These are phyloP conservation scores for Pseudognaphalium luteoalbum DNA, from an alignment of 129 eudicot species.

Conservation along the genomic window DNA sequence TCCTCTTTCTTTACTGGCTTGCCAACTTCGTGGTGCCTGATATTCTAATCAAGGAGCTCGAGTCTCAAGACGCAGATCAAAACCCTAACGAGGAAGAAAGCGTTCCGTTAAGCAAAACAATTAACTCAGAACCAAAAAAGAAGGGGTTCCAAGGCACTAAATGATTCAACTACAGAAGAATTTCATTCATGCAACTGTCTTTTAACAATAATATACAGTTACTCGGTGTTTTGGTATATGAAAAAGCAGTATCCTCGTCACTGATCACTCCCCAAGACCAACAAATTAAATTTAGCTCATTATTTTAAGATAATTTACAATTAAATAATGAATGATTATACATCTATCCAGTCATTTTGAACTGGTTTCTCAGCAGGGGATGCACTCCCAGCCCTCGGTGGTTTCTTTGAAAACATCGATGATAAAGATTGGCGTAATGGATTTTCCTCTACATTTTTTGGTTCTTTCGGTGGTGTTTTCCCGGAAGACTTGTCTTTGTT, in stretches of 20 bases:
- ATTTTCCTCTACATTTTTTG: slow-evolving; percentile 54
- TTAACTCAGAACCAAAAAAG: slow-evolving; percentile 8
- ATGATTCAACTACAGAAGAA: neutral
- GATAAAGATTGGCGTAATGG: slow-evolving; percentile 60
- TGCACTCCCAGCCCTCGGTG: slow-evolving; percentile 69
- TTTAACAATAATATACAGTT: slow-evolving; percentile 30
- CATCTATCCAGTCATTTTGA: slow-evolving; percentile 68
- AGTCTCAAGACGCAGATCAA: slow-evolving; percentile 31
- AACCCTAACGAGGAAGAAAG: slow-evolving; percentile 32
- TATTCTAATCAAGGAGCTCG: slow-evolving; percentile 51
- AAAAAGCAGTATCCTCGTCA: slow-evolving; percentile 8
- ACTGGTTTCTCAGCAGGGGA: slow-evolving; percentile 68
- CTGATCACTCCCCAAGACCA: slow-evolving; percentile 13
- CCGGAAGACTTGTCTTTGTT: slow-evolving; percentile 51
- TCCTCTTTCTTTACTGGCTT: slow-evolving; percentile 60
- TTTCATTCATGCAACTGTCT: slow-evolving; percentile 24
- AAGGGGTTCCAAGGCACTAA: slow-evolving; percentile 24
- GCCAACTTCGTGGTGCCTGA: slow-evolving; percentile 75
- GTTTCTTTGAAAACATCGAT: slow-evolving; percentile 83
- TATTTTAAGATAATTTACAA: slow-evolving; percentile 44
- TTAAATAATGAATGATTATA: slow-evolving; percentile 43
- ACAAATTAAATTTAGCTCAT: slow-evolving; percentile 33
- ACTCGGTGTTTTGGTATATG: slow-evolving; percentile 7
- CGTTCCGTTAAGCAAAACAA: slow-evolving; percentile 2
- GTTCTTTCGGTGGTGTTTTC: slow-evolving; percentile 52